phyloP scores from a whole-genome alignment of 2,329 filamentous ascomycete species.

The Rosellinia necatrix region DNA sequence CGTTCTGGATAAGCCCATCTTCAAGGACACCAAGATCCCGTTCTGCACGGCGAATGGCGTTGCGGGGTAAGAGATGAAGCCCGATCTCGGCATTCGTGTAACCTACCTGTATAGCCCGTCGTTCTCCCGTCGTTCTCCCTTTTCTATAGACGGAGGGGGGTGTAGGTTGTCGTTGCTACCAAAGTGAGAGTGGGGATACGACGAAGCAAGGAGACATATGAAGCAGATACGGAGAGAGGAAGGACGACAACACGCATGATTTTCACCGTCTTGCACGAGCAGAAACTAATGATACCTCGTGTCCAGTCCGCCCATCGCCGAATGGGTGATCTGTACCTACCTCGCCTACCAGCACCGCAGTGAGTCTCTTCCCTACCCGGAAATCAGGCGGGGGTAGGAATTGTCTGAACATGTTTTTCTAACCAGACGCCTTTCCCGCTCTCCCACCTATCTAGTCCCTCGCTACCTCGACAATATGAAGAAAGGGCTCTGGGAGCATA shows the following conservation, averaged over 20 bases:
- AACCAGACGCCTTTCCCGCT: not conserved
- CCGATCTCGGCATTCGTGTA: not conserved
- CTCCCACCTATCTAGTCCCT: slow-evolving; percentile 46
- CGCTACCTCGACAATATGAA: slow-evolving; percentile 51
- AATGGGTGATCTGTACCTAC: slow-evolving; percentile 60
- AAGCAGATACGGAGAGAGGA: not conserved
- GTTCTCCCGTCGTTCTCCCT: not conserved
- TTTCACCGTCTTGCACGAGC: too few species aligned
- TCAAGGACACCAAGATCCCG: slow-evolving; percentile 52
- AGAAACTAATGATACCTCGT: slow-evolving; percentile 3
- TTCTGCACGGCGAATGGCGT: slow-evolving; percentile 63
- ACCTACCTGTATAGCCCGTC: too few species aligned
- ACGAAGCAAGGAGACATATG: not conserved
- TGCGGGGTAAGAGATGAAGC: slow-evolving; percentile 52
- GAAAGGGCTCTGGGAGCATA: slow-evolving; percentile 49
- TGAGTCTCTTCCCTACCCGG: slow-evolving; percentile 38
- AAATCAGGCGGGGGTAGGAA: not conserved
- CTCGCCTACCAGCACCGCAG: slow-evolving; percentile 54
- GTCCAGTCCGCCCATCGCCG: slow-evolving; percentile 58
- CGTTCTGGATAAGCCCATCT: slow-evolving; percentile 52
- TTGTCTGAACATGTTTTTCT: not conserved
- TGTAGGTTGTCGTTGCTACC: too few species aligned
- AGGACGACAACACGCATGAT: not conserved
- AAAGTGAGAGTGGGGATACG: too few species aligned
- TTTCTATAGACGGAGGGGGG: not conserved